Percentiles rank a stretch among this genome's conserved stretches.
These are phyloP conservation scores for Acacia concinna DNA, from an alignment of 331 rosid species.

Conservation along the genomic window DNA sequence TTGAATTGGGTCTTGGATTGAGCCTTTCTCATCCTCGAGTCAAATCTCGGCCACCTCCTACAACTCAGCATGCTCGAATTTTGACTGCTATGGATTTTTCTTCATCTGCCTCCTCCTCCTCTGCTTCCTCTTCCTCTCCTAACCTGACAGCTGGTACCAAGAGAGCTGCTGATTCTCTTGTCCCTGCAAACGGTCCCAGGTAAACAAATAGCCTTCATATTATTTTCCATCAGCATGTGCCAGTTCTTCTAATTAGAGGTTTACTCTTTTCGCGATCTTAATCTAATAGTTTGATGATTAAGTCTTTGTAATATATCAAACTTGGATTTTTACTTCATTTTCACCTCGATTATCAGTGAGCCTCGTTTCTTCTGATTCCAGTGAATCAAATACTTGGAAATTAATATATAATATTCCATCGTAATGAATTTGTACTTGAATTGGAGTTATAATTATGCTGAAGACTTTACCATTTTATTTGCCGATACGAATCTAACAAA, in stretches of 20 bases:
- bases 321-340: not conserved
- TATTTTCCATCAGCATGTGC: not conserved
- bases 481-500: not conserved
- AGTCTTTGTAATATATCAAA: not conserved
- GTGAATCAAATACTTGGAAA: not conserved
- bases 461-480: not conserved
- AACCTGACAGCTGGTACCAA: conserved; percentile 62
- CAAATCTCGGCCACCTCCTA: conserved; percentile 33
- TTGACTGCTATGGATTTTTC: conserved; percentile 76
- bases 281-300: not conserved
- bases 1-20: conserved; percentile 74
- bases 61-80: conserved; percentile 52
- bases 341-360: not conserved
- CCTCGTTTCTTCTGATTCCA: not conserved
- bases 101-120: conserved; percentile 36
- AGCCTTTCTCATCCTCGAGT: conserved; percentile 45
- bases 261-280: not conserved
- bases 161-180: conserved; percentile 76
- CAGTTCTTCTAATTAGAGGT: not conserved
- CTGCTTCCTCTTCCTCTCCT: conserved; percentile 49
- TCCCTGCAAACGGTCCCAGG: conserved; percentile 56
- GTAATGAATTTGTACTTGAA: conserved; percentile 1
- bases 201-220: conserved; percentile 14
- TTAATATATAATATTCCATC: not conserved
- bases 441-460: conserved; percentile 4